Percentiles rank a stretch among this genome's conserved stretches.
These are phyloP conservation scores for Syncephalis fuscata DNA, from an alignment of 371 early-diverging fungal species.

Conservation along the genomic window DNA sequence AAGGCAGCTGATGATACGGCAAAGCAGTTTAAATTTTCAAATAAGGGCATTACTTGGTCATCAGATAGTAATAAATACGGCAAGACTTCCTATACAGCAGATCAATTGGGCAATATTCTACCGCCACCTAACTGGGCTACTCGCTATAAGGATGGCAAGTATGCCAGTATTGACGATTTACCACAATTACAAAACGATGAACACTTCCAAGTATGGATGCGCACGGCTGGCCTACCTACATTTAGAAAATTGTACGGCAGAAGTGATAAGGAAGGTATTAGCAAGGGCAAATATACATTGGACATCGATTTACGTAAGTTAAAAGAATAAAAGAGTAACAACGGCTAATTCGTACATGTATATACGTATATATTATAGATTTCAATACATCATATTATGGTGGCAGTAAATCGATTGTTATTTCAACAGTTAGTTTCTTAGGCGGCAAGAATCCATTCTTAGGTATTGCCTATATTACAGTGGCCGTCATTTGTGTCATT, in stretches of 20 bases:
- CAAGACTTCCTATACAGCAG: slow-evolving; percentile 25
- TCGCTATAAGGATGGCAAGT: slow-evolving; percentile 37
- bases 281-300: slow-evolving; percentile 43
- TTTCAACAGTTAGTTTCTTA: slow-evolving; percentile 78
- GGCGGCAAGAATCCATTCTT: slow-evolving; percentile 92
- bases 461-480: slow-evolving; percentile 81
- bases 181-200: slow-evolving; percentile 56
- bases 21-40: neutral
- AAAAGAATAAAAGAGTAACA: slow-evolving; percentile 22
- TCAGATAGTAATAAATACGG: slow-evolving; percentile 61
- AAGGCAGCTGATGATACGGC: neutral
- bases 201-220: slow-evolving; percentile 98
- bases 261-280: slow-evolving; percentile 33
- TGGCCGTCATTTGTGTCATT: slow-evolving; percentile 68
- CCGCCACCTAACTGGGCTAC: slow-evolving; percentile 69
- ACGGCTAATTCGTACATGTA: neutral
- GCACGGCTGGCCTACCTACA: slow-evolving; percentile 85
- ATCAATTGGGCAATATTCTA: slow-evolving; percentile 18
- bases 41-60: slow-evolving; percentile 72
- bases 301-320: slow-evolving; percentile 21
- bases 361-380: neutral
- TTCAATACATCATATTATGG: slow-evolving; percentile 52
- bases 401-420: slow-evolving; percentile 83
- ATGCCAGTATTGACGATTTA: slow-evolving; percentile 34
- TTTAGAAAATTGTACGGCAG: slow-evolving; percentile 93